Conservation (phyloP, 192 early-diverging fungal genomes). For the Podila clonocystis region DNA sequence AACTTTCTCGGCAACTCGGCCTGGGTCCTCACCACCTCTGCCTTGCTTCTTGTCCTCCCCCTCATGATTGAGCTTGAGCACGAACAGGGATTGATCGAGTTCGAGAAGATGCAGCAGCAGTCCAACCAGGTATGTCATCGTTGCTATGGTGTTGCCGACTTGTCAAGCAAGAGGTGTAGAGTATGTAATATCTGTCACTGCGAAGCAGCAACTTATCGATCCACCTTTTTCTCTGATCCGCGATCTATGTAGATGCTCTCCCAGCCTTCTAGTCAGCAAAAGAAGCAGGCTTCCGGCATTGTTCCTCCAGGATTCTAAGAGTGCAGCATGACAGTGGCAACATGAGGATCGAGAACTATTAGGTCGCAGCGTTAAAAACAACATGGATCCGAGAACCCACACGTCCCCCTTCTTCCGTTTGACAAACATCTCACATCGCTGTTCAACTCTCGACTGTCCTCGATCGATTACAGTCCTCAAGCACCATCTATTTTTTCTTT, state of each 20-base stretch:
- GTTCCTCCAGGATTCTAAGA: conserved; percentile 47
- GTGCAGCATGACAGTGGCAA: neutral
- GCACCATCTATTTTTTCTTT: no score
- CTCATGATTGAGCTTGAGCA: conserved; percentile 88
- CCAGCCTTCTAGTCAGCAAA: conserved; percentile 39
- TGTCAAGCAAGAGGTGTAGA: neutral
- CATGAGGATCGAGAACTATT: neutral
- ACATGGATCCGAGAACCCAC: no score
- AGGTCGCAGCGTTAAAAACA: no score
- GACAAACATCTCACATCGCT: no score
- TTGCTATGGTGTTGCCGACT: neutral
- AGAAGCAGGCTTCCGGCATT: conserved; percentile 41
- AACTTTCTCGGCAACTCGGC: conserved; percentile 80
- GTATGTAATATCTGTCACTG: neutral
- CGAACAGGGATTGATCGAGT: conserved; percentile 85
- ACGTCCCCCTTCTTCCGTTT: no score
- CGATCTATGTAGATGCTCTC: conserved; percentile 29
- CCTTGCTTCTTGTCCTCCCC: conserved; percentile 84
- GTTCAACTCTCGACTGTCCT: no score
- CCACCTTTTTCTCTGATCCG: neutral
- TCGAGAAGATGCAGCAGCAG: conserved; percentile 70
- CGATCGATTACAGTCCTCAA: no score
- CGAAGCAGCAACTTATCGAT: neutral
- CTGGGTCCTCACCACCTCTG: conserved; percentile 91
- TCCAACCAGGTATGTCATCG: conserved; percentile 27